phyloP scores from a whole-genome alignment of 2,329 filamentous ascomycete species.

The Microdochium nivale region DNA sequence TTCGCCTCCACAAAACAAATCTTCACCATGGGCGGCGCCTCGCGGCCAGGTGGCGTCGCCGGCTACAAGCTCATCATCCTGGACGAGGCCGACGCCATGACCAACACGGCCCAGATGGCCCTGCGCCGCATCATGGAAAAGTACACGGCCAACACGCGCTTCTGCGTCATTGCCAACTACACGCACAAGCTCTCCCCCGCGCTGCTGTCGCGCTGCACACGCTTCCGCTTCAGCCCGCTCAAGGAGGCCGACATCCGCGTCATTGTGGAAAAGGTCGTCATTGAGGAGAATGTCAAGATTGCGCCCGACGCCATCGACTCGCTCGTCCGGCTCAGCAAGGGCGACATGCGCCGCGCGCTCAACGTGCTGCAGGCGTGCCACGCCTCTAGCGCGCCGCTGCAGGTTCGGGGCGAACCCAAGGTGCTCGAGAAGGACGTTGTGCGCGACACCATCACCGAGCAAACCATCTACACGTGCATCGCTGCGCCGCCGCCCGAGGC shows the following conservation, averaged over 20 bases:
- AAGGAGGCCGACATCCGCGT: slow-evolving; percentile 80
- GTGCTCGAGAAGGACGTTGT: slow-evolving; percentile 56
- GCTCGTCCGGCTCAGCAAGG: slow-evolving; percentile 79
- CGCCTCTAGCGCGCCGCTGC: slow-evolving; percentile 76
- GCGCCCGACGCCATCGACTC: slow-evolving; percentile 71
- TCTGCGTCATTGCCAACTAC: slow-evolving; percentile 98
- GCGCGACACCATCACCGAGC: slow-evolving; percentile 73
- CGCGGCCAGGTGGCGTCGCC: slow-evolving; percentile 45
- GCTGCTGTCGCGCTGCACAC: slow-evolving; percentile 82
- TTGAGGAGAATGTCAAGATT: slow-evolving; percentile 80
- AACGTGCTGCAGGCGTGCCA: slow-evolving; percentile 97
- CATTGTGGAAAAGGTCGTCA: slow-evolving; percentile 82
- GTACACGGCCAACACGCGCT: slow-evolving; percentile 94
- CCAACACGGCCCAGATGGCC: slow-evolving; percentile 96
- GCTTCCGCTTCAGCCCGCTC: slow-evolving; percentile 90
- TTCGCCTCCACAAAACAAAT: slow-evolving; percentile 98
- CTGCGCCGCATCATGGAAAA: slow-evolving; percentile 97
- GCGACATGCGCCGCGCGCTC: slow-evolving; percentile 89
- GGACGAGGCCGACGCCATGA: slow-evolving; percentile 99
- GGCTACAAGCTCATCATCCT: slow-evolving; percentile 94
- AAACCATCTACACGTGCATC: slow-evolving; percentile 96
- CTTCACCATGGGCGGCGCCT: slow-evolving; percentile 58
- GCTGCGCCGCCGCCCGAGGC: slow-evolving; percentile 88
- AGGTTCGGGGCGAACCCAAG: slow-evolving; percentile 49
- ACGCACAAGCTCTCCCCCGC: slow-evolving; percentile 95